Evolutionary conservation across 106 monocot species (phyloP), one percentile per base, ranked within the genome.

Genomic region (Allium fistulosum): DNA sequence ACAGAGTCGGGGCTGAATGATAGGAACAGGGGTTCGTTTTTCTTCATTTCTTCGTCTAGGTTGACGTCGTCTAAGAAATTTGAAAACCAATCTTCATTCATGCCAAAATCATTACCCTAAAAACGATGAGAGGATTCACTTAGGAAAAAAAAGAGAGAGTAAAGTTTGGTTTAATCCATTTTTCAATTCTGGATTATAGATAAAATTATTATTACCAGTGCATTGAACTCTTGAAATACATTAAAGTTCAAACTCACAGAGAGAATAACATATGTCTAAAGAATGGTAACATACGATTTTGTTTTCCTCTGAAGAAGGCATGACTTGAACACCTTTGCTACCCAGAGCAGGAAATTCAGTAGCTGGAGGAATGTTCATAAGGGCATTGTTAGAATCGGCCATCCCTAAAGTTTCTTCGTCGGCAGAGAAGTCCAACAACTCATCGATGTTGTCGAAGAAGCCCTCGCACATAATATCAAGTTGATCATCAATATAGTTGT

Each of bases 1-100:
- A 73, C 64, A 2, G 72, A 63, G 53, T 46, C 46, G 1, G 72
- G 72, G 22, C 72, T 72, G 28, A 28, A 53, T 7, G 62, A 72
- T 15, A 14, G 37, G 37, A 72, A 72, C 52, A 59, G 49, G 5
- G 59, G 15, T 6, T 26, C 70, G 15, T 59, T 49, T 9, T 71
- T 48, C 5, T 46, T 9, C 58, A 4, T 11, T 26, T 62, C 46
- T 4, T 63, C 7, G n/a, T 72, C 52, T 53, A 73, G 55, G 8
- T 73, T 62, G 6, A 57, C 11, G 57, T 67, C 51, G n/a, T 64
- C 47, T 0, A 73, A 17, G 18, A 73, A 65, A 46, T 65, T 64
- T 0, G 73, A 64, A 18, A 73, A 11, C 73, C 73, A 73, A 22
- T 73, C 73, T 10, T 47, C 47, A n/a, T 18, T 17, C n/a, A 56